Percentiles rank a stretch among this genome's conserved stretches.
phyloP scores from a whole-genome alignment of 2,329 filamentous ascomycete species.

The Pseudocercospora crystallina region DNA sequence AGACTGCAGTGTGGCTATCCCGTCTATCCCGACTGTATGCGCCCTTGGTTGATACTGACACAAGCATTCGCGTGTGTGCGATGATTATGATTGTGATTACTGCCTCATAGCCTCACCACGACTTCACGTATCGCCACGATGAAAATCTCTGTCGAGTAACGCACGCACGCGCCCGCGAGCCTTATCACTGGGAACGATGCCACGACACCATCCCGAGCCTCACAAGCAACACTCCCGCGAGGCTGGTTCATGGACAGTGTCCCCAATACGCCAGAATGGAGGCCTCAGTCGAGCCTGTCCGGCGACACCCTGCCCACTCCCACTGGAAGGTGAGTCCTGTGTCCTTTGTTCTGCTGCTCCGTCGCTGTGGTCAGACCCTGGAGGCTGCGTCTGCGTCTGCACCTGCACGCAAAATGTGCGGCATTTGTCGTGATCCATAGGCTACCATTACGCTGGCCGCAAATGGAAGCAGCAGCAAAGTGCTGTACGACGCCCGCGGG shows the following conservation, averaged over 20 bases:
- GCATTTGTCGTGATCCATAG: too few species aligned
- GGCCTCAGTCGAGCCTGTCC: conserved; percentile 29
- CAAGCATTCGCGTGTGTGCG: too few species aligned
- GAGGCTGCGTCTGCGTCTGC: not conserved
- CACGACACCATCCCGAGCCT: not conserved
- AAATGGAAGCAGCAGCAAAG: not conserved
- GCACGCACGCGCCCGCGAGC: too few species aligned
- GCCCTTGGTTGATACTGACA: too few species aligned
- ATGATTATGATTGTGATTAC: too few species aligned
- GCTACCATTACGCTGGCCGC: too few species aligned
- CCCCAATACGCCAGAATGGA: conserved; percentile 27
- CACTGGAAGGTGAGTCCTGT: conserved; percentile 22
- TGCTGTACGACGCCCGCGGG: not conserved
- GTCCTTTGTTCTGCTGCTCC: not conserved
- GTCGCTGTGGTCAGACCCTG: not conserved
- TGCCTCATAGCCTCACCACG: too few species aligned
- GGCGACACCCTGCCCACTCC: conserved; percentile 18
- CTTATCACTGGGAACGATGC: conserved; percentile 2
- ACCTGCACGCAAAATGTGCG: conserved; percentile 1
- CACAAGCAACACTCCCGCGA: not conserved
- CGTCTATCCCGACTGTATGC: too few species aligned
- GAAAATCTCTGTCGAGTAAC: too few species aligned
- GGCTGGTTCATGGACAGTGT: conserved; percentile 30
- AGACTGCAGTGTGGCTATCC: too few species aligned
- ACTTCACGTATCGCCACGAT: too few species aligned